A percentile compares a stretch with the other conserved stretches of the same genome.
These are phyloP conservation scores for Colletotrichum truncatum DNA, from an alignment of 2,329 filamentous ascomycete genomes.

Conservation along the genomic window DNA sequence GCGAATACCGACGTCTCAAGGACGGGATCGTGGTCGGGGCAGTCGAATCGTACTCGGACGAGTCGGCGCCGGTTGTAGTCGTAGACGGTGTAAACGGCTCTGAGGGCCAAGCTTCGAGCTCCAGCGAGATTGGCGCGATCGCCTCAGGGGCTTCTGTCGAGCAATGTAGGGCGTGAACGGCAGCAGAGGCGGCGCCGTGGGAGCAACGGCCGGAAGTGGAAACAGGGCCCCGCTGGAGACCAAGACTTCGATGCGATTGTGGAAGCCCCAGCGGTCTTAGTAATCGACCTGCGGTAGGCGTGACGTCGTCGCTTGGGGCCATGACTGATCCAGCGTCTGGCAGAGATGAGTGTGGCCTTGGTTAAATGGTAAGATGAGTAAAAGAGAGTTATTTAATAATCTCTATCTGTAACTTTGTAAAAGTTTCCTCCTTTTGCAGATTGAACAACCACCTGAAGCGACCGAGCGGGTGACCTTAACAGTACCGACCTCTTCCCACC, in stretches of 20 bases:
- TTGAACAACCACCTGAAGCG: not conserved
- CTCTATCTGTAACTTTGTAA: not conserved
- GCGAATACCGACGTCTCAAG: not conserved
- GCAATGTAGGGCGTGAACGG: conserved; percentile 3
- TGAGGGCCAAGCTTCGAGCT: conserved; percentile 21
- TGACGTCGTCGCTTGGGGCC: conserved; percentile 19
- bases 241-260: conserved; percentile 6
- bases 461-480: not conserved
- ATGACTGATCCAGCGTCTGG: conserved; percentile 24
- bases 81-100: conserved; percentile 8
- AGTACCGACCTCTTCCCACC: not conserved
- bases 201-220: conserved; percentile 6
- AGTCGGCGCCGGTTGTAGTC: not conserved
- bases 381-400: not conserved
- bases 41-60: not conserved
- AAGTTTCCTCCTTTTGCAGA: not conserved
- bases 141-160: not conserved
- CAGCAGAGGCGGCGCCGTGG: conserved; percentile 13
- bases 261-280: conserved; percentile 39
- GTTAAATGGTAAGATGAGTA: not conserved
- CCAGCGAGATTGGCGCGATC: conserved; percentile 11
- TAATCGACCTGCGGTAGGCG: conserved; percentile 41
- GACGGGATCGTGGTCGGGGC: not conserved
- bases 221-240: conserved; percentile 20
- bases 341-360: not conserved